Evolutionary conservation across 805 yeast genomes (phyloP).

Genomic region (Nakazawaea molendinolei): DNA sequence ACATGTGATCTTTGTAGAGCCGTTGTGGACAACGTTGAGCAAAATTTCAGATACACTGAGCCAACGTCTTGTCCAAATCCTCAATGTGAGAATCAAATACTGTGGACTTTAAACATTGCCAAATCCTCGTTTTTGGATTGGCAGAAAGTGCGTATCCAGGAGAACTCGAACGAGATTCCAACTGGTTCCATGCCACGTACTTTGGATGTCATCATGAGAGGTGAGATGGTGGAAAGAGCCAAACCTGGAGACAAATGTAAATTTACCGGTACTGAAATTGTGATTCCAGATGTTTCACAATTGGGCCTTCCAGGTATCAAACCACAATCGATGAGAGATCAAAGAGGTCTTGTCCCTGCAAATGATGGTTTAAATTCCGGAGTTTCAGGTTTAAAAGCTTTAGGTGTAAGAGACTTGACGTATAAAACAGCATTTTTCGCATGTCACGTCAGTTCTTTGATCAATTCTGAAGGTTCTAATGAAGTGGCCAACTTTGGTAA

Average conservation of each 20-base stretch:
- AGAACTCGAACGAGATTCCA: constrained; percentile 93
- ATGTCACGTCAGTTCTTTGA: constrained; percentile 73
- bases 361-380: constrained; percentile 73
- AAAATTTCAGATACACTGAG: constrained; percentile 87
- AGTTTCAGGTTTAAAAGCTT: constrained; percentile 77
- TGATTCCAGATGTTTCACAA: constrained; percentile 90
- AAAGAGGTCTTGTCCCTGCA: constrained; percentile 43
- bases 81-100: constrained; percentile 76
- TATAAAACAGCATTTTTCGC: constrained; percentile 89
- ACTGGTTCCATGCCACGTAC: constrained; percentile 99
- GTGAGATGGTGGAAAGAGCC: constrained; percentile 91
- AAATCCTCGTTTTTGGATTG: constrained; percentile 90
- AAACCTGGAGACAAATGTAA: constrained; percentile 96
- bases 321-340: constrained; percentile 72
- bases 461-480: constrained; percentile 25
- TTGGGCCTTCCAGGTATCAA: constrained; percentile 93
- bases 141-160: constrained; percentile 95
- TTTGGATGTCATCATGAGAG: constrained; percentile 83
- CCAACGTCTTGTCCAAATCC: constrained; percentile 90
- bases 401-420: constrained; percentile 94
- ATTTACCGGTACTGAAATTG: constrained; percentile 92
- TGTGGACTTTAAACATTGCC: constrained; percentile 77
- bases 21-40: constrained; percentile 83
- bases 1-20: constrained; percentile 87
- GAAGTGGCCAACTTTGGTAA: constrained; percentile 24